Base-by-base conservation (phyloP, 106 monocot genomes). In the Allium cepa region DNA sequence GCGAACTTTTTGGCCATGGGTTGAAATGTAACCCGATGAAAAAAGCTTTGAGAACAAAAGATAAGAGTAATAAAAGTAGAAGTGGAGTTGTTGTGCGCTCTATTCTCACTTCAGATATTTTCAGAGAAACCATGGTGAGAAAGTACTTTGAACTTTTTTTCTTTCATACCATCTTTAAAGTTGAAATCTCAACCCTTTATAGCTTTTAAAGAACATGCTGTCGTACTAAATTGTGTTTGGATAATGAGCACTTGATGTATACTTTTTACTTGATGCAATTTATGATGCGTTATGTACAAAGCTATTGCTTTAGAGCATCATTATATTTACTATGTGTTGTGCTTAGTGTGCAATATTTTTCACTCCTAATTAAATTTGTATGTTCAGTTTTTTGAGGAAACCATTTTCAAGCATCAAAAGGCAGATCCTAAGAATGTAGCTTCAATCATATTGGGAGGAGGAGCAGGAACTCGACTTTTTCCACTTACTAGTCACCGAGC, bases 391-490 rank as follows among this genome's bases (percentile, higher is more conserved):
- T 68, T 77, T 15, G 76, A 76, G 69, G 28, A 56, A 14, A 77
- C 78, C 2, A 50, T 66, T 28, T 66, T 80, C 45, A 68, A 56
- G 13, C 63, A 18, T 12, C 73, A 50, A 12, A 17, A 58, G 14
- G 85, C 83, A 27, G 75, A 83, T 26, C 83, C 93, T 12, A 86
- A 79, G 71, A 81, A 62, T n/a, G 88, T 88, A 28, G 85, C 85
- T 17, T 78, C 92, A 8, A 85, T 93, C 70, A 83, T 93, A 69
- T 69, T 93, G 56, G 92, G 88, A 47, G 88, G 92, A 53, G 92
- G 88, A 14, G 85, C 85, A n/a, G 92, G 92, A 14, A 88, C 92
- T n/a, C 73, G 79, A 4, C 83, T 93, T 49, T 86, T 93, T 62
- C 93, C 88, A 53, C 86, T 93, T 22, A 93, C 93, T 0, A 79